Conservation (phyloP, 2,329 filamentous ascomycete genomes). For the Talaromyces funiculosus region DNA sequence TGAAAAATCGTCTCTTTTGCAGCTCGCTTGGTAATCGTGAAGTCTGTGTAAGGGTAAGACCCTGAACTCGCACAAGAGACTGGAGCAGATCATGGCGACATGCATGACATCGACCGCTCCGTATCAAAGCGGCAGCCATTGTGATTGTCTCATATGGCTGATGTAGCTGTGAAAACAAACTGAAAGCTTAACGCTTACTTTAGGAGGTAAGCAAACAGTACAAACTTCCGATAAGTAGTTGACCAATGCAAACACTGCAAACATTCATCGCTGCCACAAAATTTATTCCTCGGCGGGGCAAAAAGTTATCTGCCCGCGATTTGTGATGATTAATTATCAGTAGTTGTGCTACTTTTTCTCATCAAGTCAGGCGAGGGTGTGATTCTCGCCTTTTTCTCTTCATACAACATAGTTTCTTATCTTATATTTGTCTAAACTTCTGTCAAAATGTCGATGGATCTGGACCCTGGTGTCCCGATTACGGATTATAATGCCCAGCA, state of each 20-base stretch:
- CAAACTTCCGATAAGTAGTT: conserved; percentile 8
- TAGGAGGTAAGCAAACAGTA: conserved; percentile 8
- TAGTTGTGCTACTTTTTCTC: not conserved
- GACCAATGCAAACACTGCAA: conserved; percentile 14
- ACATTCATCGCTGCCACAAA: conserved; percentile 8
- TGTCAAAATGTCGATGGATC: conserved; percentile 52
- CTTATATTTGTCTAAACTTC: not conserved
- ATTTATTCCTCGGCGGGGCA: conserved; percentile 14
- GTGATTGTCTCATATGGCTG: not conserved
- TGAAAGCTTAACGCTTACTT: not conserved
- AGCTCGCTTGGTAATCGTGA: not conserved
- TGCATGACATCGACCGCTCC: conserved; percentile 25
- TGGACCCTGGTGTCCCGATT: conserved; percentile 52
- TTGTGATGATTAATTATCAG: conserved; percentile 5
- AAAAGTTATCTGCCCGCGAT: conserved; percentile 9
- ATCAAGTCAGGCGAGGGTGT: not conserved
- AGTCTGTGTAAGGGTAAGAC: conserved; percentile 18
- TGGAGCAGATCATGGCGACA: conserved; percentile 27
- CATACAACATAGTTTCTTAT: not conserved
- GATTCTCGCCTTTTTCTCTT: not conserved
- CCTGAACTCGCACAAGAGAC: conserved; percentile 25
- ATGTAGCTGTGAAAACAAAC: not conserved
- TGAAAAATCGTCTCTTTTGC: conserved; percentile 9
- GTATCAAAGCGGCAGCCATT: conserved; percentile 20
- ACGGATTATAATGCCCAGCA: conserved; percentile 34